Evolutionary conservation across 2,329 filamentous ascomycete species (phyloP), one percentile per base, ranked within the genome.

Genomic region (Colletotrichum ledebouriae): DNA sequence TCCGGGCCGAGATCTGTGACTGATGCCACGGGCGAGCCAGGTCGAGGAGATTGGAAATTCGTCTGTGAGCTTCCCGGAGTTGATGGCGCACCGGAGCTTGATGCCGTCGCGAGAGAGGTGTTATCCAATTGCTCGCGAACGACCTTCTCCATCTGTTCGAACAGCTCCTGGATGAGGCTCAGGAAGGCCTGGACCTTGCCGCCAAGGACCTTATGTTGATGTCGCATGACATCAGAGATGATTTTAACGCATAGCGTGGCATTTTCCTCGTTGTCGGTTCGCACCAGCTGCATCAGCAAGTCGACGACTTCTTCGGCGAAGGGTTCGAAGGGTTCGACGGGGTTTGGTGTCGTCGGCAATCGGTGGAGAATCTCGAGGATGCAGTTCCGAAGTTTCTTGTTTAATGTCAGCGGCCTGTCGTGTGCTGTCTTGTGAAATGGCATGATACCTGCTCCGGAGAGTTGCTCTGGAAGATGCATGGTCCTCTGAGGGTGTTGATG

Each of bases 241-340:
- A 95, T 97, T 84, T 99, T 99, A 82, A 99, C 94, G 78, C 95
- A 98, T 71, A 99, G 83, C n/a, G 97, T 94, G 2, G 95, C 96
- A 85, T 99, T 99, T 71, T 99, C 96, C 81, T 99, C 96, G 75
- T 99, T 99, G 80, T 99, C 96, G 47, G 89, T 91, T 73, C 91
- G 90, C 68, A 98, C 94, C 67, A 99, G 83, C 62, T 89, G 87
- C 90, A 98, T 95, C 71, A 98, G 86, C 72, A 97, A 86, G 76
- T 98, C 94, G 68, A 98, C 93, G 69, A 97, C 90, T 76, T 97
- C 93, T 72, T 90, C 87, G 44, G 95, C 94, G 79, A 95, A 97
- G 0, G 91, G 92, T 78, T 98, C 94, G 80, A 98, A 90, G 1
- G 89, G 89, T 74, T 98, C 94, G 61, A 89, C 81, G 2, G 93